A percentile compares a stretch with the other conserved stretches of the same genome.
These are phyloP conservation scores for Dothiorella sarmentorum DNA, from an alignment of 2,329 filamentous ascomycete genomes.

Conservation along the genomic window DNA sequence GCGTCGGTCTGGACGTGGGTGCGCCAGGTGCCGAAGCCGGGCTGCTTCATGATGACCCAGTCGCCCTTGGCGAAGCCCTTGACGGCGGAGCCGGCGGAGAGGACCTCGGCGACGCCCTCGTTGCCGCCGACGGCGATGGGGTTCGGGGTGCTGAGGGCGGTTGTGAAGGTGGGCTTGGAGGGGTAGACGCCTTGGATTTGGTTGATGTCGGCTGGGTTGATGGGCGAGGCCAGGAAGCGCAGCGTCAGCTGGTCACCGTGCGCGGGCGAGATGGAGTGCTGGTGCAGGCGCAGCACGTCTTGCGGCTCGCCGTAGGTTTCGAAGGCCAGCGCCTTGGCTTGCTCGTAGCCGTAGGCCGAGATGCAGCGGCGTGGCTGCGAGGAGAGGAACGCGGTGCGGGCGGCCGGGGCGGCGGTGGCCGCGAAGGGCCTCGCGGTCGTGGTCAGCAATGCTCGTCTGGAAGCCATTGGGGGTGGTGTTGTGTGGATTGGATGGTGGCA, in stretches of 20 bases:
- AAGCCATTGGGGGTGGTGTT: constrained; percentile 10
- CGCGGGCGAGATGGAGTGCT: constrained; percentile 71
- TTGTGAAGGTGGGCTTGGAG: constrained; percentile 73
- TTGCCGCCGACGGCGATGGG: constrained; percentile 82
- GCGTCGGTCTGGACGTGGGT: constrained; percentile 72
- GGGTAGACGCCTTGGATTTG: constrained; percentile 97
- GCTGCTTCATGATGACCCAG: constrained; percentile 85
- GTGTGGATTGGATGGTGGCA: not conserved
- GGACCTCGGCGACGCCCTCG: constrained; percentile 91
- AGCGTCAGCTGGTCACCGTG: constrained; percentile 71
- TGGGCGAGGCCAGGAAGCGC: constrained; percentile 82
- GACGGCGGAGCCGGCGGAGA: constrained; percentile 61
- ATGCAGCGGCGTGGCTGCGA: constrained; percentile 43
- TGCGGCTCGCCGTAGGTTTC: constrained; percentile 70
- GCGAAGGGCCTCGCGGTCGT: constrained; percentile 25
- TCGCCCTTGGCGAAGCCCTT: constrained; percentile 70
- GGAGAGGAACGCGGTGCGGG: constrained; percentile 13
- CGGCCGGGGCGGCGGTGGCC: constrained; percentile 14
- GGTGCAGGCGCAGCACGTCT: constrained; percentile 67
- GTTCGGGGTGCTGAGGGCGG: constrained; percentile 68
- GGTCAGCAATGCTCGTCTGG: not conserved
- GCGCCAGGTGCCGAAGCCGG: constrained; percentile 89
- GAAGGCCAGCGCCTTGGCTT: constrained; percentile 78
- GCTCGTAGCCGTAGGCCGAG: constrained; percentile 73
- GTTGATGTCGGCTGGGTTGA: constrained; percentile 98